phyloP scores from a whole-genome alignment of 805 yeast species.

The Saccharomycopsis capsularis region DNA sequence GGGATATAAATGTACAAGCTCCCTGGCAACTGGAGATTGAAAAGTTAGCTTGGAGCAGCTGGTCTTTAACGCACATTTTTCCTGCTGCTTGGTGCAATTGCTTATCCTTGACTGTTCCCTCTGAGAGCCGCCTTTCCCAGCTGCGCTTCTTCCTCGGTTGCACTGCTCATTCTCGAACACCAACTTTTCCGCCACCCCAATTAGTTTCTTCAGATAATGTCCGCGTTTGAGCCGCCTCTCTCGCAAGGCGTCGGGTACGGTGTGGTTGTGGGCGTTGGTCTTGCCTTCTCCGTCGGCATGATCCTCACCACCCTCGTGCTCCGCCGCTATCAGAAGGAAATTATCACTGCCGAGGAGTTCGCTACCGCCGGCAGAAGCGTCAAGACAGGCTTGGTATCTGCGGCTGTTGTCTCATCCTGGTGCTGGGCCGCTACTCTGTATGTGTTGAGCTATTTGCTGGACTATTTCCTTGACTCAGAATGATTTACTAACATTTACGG shows the following conservation, averaged over 20 bases:
- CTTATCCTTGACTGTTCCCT: too few relatives aligned
- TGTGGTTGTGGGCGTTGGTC: conserved; percentile 39
- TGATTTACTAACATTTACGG: too few relatives aligned
- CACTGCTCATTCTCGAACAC: too few relatives aligned
- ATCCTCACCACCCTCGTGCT: conserved; percentile 62
- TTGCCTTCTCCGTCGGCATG: conserved; percentile 72
- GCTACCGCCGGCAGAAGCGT: conserved; percentile 90
- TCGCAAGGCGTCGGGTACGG: conserved; percentile 33
- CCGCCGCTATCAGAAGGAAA: conserved; percentile 74
- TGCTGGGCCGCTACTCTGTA: conserved; percentile 74
- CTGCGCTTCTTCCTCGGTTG: too few relatives aligned
- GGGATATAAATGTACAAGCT: not conserved
- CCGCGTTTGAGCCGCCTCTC: conserved; percentile 9
- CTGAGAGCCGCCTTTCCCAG: too few relatives aligned
- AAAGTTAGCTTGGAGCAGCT: too few relatives aligned
- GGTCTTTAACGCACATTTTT: too few relatives aligned
- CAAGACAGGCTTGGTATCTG: conserved; percentile 73
- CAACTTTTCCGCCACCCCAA: too few relatives aligned
- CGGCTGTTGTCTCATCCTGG: conserved; percentile 93
- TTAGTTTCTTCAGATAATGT: not conserved
- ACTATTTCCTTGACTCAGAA: not conserved
- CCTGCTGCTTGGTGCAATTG: too few relatives aligned
- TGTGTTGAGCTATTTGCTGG: not conserved
- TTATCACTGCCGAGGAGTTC: conserved; percentile 88
- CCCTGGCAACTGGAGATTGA: too few relatives aligned